Base-by-base conservation (phyloP, 495 filamentous ascomycete genomes). In the Aspergillus diversus region DNA sequence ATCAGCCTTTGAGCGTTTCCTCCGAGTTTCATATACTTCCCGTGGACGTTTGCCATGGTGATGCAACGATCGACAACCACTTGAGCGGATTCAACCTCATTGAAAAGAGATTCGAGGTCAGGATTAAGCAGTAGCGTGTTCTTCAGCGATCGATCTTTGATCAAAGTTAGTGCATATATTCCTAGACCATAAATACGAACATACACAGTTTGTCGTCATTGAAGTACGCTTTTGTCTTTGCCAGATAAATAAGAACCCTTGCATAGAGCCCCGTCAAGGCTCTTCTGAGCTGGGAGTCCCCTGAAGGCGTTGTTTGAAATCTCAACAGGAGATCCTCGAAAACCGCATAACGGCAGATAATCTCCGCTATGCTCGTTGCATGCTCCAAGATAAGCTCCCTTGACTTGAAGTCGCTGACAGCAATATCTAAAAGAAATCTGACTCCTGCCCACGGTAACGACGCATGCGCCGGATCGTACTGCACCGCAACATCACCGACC, bases 391-490 rank as follows among this genome's bases (percentile, higher is more conserved):
- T 55, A 5, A 33, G 5, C 32, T 55, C 52, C 5, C 27, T 35
- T 21, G 32, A 21, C 15, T 55, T 33, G n/a, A 55, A 55, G 35
- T 57, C 55, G 15, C 55, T 57, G 17, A 57, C 35, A n/a, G 55
- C 17, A 11, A 67, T 50, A 27, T 66, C 48, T n/a, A 82, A 65
- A 13, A 81, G 56, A 55, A 80, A 78, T 15, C 75, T 63, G 12
- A 83, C 62, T 9, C 61, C 76, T 7, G 74, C 80, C 81, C 81
- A 82, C 11, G 81, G 77, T 47, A 82, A 64, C 15, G 72, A 70
- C 31, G 74, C 73, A 70, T 82, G 77, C 3, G 53, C 67, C 12
- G 74, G 77, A 64, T 82, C 78, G 56, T 72, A 71, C 56, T 75
- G 72, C 15, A 69, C 60, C 8, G 73, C 71, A 12, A 72, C 60